Evolutionary conservation across 345 rosid species (phyloP).

Genomic region (Brassica cretica): DNA sequence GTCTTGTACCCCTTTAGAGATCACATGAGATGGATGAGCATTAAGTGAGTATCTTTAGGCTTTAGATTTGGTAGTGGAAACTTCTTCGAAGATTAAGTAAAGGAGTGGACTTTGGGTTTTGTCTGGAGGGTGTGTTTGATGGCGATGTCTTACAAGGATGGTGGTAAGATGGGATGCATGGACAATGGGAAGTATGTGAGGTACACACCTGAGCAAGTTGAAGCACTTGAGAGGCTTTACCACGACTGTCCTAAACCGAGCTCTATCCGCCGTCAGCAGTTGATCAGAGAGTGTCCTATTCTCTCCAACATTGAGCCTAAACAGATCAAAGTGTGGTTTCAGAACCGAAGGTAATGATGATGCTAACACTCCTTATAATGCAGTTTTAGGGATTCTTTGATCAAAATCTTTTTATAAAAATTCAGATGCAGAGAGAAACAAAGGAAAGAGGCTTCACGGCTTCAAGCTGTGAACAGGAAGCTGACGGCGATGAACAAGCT

Average conservation of each 20-base stretch:
- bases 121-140: conserved; percentile 30
- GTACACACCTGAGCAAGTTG: conserved; percentile 99
- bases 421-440: conserved; percentile 97
- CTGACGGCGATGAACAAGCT: conserved; percentile 98
- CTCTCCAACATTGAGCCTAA: conserved; percentile 98
- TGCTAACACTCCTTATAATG: neutral
- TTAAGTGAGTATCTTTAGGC: conserved; percentile 16
- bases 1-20: conserved; percentile 34
- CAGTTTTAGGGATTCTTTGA: neutral
- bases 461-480: conserved; percentile 96
- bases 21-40: conserved; percentile 33
- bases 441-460: conserved; percentile 97
- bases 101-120: conserved; percentile 1
- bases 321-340: conserved; percentile 99
- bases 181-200: conserved; percentile 99
- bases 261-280: conserved; percentile 96
- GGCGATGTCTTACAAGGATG: conserved; percentile 96
- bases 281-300: conserved; percentile 97
- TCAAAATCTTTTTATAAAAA: conserved; percentile 17
- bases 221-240: conserved; percentile 98
- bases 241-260: conserved; percentile 99
- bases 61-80: conserved; percentile 21
- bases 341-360: conserved; percentile 76
- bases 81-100: neutral
- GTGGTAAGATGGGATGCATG: conserved; percentile 67